Base-by-base conservation (phyloP, 1,284 basidiomycete species). In the Nidula niveotomentosa region DNA sequence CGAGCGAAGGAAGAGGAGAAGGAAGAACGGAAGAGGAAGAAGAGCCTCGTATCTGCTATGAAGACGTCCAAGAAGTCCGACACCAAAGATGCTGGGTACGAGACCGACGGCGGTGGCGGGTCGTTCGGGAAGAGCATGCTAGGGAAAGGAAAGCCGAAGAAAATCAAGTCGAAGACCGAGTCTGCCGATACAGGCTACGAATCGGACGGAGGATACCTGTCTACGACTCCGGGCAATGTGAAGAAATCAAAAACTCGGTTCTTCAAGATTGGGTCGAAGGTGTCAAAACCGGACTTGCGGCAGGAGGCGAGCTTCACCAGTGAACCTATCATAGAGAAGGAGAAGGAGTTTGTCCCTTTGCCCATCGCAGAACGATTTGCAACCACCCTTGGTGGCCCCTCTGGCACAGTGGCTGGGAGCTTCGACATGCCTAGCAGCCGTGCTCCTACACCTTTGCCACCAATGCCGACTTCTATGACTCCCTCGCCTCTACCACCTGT, bases 341-440 rank as follows among this genome's bases (percentile, higher is more conserved):
- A 59, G 15, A 69, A 52, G 53, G 67, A 69, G 17, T 57, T 66
- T 1, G 61, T 77, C 8, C 61, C 69, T 3, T 71, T 81, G 9
- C 83, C 82, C 17, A 83, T 83, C 55, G 80, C 81, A 3, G 78
- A 74, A n/a, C 68, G 69, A 55, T 85, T 80, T 62, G 76, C 76
- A 6, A 80, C 73, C 0, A 71, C 71, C 1, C 56, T 72, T 8
- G 59, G 59, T 23, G 45, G 36, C 17, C 33, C 35, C 10, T 44
- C 49, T 41, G 37, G 37, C 37, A 41, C 37, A 41, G 37, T 23
- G 23, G 3, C 23, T 23, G 23, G 23, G 23, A 23, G 23, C 23
- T 23, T 23, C 23, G 23, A 23, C 23, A 23, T 23, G 23, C 23
- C 23, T 23, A 23, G 23, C 3, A 23, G 23, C 23, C 23, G 23